Percentiles rank a stretch among this genome's conserved stretches.
These are phyloP conservation scores for Verticillium nubilum DNA, from an alignment of 2,329 filamentous ascomycete genomes.

Conservation along the genomic window DNA sequence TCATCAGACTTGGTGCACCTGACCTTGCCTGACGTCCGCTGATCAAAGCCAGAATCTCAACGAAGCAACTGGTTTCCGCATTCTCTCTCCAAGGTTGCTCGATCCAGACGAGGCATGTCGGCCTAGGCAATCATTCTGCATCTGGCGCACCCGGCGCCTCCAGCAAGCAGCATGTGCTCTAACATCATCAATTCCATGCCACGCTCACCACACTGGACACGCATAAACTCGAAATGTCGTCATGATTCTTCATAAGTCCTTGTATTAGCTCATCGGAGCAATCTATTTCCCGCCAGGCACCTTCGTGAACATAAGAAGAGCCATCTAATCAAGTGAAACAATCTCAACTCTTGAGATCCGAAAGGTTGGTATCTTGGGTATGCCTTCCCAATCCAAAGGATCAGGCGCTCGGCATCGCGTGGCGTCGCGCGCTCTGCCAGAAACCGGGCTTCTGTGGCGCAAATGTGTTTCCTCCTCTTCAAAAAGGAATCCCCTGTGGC, in stretches of 20 bases:
- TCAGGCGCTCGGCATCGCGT: not conserved
- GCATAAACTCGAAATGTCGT: too few relatives aligned
- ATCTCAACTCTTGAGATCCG: not conserved
- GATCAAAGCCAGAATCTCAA: too few relatives aligned
- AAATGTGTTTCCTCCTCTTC: not conserved
- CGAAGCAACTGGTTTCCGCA: too few relatives aligned
- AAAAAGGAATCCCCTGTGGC: not conserved
- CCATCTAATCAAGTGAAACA: not conserved
- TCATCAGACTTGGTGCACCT: too few relatives aligned
- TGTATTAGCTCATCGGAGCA: not conserved
- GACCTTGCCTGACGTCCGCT: too few relatives aligned
- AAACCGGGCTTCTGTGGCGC: not conserved
- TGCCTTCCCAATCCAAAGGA: not conserved
- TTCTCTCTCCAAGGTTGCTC: too few relatives aligned
- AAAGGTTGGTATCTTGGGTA: not conserved
- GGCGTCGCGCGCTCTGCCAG: not conserved
- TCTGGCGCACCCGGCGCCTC: too few relatives aligned
- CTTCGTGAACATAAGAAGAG: not conserved
- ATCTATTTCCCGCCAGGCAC: not conserved
- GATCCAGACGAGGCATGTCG: too few relatives aligned
- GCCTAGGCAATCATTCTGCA: too few relatives aligned
- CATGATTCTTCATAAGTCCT: not conserved
- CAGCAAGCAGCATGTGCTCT: too few relatives aligned
- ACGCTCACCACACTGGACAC: too few relatives aligned
- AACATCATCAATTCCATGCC: too few relatives aligned